phyloP scores from a whole-genome alignment of 1,139 yeast genomes.

The Sugiyamaella paludigena region DNA sequence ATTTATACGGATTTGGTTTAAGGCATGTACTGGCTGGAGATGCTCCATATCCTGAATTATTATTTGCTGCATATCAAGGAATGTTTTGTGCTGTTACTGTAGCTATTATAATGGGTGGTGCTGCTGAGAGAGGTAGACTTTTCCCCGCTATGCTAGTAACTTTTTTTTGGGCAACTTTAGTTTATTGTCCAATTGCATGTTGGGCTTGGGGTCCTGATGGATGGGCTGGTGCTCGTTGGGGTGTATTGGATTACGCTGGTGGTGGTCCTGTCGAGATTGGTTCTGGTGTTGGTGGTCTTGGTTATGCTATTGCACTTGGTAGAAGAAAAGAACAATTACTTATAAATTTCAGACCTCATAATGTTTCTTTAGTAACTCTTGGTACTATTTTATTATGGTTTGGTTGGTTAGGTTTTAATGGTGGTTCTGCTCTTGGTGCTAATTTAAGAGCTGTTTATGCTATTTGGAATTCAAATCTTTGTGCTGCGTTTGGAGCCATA shows the following conservation, averaged over 20 bases:
- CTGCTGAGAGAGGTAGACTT: constrained; percentile 90
- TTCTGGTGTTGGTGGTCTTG: constrained; percentile 88
- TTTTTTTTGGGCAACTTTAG: constrained; percentile 86
- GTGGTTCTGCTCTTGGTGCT: constrained; percentile 65
- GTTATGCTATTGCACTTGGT: constrained; percentile 78
- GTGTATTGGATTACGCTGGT: constrained; percentile 94
- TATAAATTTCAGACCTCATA: constrained; percentile 92
- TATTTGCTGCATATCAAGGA: constrained; percentile 84
- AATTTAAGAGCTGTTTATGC: constrained; percentile 73
- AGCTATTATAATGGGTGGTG: constrained; percentile 91
- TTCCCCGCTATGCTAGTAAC: constrained; percentile 80
- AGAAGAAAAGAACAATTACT: constrained; percentile 77
- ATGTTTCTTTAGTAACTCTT: constrained; percentile 78
- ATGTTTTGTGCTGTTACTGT: constrained; percentile 88
- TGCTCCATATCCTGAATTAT: constrained; percentile 69
- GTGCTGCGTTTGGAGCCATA: constrained; percentile 89
- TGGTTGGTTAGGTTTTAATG: constrained; percentile 78
- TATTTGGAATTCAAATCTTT: constrained; percentile 84
- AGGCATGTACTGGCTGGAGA: constrained; percentile 60
- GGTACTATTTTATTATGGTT: constrained; percentile 70
- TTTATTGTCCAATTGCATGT: constrained; percentile 87
- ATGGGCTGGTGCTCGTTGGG: constrained; percentile 84
- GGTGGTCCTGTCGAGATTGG: constrained; percentile 96
- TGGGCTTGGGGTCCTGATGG: constrained; percentile 95
- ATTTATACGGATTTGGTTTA: constrained; percentile 77